These are phyloP conservation scores for Lasiodiplodia gonubiensis DNA, from an alignment of 2,329 filamentous ascomycete genomes.

Conservation along the genomic window DNA sequence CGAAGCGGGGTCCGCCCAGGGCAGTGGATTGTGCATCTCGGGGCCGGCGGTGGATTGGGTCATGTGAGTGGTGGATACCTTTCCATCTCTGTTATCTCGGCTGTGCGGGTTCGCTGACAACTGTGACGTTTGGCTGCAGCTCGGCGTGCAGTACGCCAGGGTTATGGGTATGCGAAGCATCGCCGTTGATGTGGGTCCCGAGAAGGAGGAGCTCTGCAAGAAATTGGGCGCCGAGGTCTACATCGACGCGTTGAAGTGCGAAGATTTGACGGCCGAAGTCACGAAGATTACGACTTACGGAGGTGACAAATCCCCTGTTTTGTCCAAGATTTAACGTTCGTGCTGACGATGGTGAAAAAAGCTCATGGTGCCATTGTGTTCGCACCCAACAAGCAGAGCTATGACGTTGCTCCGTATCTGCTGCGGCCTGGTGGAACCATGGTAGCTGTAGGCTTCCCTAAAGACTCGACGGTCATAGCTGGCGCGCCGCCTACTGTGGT, in stretches of 20 bases:
- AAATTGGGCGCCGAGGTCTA: conserved; percentile 59
- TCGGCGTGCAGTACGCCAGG: conserved; percentile 61
- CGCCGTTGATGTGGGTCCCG: conserved; percentile 54
- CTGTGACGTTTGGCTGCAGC: conserved; percentile 32
- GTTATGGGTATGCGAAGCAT: conserved; percentile 57
- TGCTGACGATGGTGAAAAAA: conserved; percentile 36
- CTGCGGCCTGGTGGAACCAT: conserved; percentile 38
- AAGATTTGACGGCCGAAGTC: conserved; percentile 42
- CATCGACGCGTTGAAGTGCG: conserved; percentile 4
- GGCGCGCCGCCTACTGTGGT: conserved; percentile 45
- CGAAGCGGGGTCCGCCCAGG: conserved; percentile 44
- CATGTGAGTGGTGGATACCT: conserved; percentile 27
- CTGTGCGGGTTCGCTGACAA: not conserved
- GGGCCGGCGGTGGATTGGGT: conserved; percentile 43
- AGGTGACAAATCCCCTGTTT: not conserved
- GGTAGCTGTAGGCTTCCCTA: conserved; percentile 40
- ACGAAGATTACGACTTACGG: conserved; percentile 47
- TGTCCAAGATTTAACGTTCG: too few species aligned
- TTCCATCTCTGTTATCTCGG: not conserved
- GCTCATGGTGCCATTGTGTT: conserved; percentile 49
- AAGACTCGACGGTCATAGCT: conserved; percentile 35
- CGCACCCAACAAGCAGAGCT: conserved; percentile 51
- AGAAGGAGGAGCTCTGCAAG: conserved; percentile 51
- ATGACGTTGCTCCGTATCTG: conserved; percentile 39
- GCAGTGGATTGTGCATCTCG: conserved; percentile 48